A percentile compares a stretch with the other conserved stretches of the same genome.
phyloP scores from a whole-genome alignment of 106 monocot species.

The Hemerocallis citrina region DNA sequence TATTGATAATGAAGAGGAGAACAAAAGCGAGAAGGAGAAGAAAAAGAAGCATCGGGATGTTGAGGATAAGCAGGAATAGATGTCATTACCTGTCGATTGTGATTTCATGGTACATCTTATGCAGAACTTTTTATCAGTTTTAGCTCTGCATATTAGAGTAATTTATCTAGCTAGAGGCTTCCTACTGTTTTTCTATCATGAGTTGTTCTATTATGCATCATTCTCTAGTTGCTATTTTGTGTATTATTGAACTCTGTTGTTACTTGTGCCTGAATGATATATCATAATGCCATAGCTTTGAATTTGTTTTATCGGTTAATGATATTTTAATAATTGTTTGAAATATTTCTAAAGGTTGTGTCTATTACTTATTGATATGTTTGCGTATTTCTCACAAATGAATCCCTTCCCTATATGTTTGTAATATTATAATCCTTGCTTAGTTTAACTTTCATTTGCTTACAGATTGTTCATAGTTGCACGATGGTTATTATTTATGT shows the following conservation, averaged over 20 bases:
- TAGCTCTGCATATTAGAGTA: slow-evolving; percentile 7
- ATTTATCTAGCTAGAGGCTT: slow-evolving; percentile 1
- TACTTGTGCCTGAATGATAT: neutral
- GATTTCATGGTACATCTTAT: neutral
- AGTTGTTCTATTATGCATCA: slow-evolving; percentile 3
- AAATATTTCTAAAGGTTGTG: no score
- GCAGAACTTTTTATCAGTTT: neutral
- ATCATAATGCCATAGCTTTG: neutral
- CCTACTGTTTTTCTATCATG: neutral
- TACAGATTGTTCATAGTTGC: no score
- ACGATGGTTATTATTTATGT: no score
- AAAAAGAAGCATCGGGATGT: slow-evolving; percentile 59
- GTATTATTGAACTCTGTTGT: neutral
- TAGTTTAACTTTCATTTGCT: no score
- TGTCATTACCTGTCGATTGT: neutral
- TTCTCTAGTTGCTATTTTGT: neutral
- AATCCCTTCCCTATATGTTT: no score
- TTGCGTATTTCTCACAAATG: no score
- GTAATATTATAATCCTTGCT: no score
- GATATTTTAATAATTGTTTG: no score
- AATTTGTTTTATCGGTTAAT: neutral
- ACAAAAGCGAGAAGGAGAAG: slow-evolving; percentile 56
- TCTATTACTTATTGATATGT: no score
- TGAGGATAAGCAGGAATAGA: slow-evolving; percentile 16
- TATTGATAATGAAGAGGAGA: slow-evolving; percentile 9